These are phyloP conservation scores for Dendrobium officinale DNA, from an alignment of 106 monocot species.

Conservation along the genomic window DNA sequence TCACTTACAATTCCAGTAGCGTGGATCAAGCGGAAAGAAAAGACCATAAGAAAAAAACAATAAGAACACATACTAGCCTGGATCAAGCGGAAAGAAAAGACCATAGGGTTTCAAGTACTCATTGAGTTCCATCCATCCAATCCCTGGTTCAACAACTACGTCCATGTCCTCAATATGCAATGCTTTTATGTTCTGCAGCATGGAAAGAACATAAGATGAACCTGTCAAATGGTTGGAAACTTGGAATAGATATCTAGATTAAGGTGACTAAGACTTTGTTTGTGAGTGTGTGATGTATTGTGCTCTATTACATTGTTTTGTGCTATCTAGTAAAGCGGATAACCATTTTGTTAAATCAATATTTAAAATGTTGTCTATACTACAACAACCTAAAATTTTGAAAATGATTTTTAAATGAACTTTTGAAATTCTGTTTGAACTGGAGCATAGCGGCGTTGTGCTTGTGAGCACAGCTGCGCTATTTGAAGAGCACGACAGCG, in stretches of 20 bases:
- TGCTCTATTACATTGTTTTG: neutral
- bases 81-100: slow-evolving; percentile 95
- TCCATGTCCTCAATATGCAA: slow-evolving; percentile 95
- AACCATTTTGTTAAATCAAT: neutral
- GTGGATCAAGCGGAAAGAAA: neutral
- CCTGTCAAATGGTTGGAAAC: neutral
- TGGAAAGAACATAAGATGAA: neutral
- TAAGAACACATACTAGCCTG: slow-evolving; percentile 39
- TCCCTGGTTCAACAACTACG: slow-evolving; percentile 90
- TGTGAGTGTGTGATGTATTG: neutral
- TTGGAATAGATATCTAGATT: neutral
- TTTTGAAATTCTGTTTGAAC: too few relatives aligned
- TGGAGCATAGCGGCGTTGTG: too few relatives aligned
- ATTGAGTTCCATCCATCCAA: slow-evolving; percentile 98
- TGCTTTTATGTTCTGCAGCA: slow-evolving; percentile 64
- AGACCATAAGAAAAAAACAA: neutral
- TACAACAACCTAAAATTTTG: too few relatives aligned
- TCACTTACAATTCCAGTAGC: neutral
- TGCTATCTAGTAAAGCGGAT: neutral
- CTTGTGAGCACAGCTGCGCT: too few relatives aligned
- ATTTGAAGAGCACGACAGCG: too few relatives aligned
- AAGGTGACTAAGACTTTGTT: neutral
- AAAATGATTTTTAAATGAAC: too few relatives aligned
- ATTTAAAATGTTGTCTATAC: neutral
- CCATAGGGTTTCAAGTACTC: slow-evolving; percentile 92